Percentiles rank a stretch among this genome's conserved stretches.
phyloP scores from a whole-genome alignment of 345 rosid species.

The Cardamine resedifolia region DNA sequence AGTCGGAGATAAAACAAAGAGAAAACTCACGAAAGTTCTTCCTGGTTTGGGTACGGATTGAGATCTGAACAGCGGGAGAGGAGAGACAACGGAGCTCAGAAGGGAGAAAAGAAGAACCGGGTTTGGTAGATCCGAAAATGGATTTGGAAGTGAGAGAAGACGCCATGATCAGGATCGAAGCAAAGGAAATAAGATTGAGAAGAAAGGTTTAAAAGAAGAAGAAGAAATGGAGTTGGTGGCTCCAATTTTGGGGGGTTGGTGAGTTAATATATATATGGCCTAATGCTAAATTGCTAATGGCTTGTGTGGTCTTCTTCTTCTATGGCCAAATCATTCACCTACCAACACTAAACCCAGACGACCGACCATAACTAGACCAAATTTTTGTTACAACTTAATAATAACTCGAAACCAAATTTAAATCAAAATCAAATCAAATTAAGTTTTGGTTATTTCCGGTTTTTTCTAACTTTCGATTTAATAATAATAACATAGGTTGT shows the following conservation, averaged over 20 bases:
- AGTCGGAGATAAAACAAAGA: background rate
- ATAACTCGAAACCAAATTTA: too few species aligned
- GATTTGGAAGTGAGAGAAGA: slow-evolving; percentile 52
- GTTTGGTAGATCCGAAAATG: slow-evolving; percentile 50
- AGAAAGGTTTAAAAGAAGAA: slow-evolving; percentile 9
- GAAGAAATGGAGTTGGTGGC: slow-evolving; percentile 17
- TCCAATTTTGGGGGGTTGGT: slow-evolving; percentile 39
- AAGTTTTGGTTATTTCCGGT: too few species aligned
- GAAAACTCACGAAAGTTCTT: slow-evolving; percentile 54
- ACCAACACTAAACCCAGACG: slow-evolving; percentile 30
- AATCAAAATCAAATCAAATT: too few species aligned
- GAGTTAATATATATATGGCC: background rate
- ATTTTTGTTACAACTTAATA: background rate
- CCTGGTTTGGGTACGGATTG: slow-evolving; percentile 42
- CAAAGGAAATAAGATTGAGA: slow-evolving; percentile 21
- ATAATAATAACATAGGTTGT: too few species aligned
- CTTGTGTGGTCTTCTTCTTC: slow-evolving; percentile 5
- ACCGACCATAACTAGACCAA: slow-evolving; percentile 7
- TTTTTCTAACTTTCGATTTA: too few species aligned
- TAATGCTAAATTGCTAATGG: background rate
- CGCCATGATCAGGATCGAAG: slow-evolving; percentile 47
- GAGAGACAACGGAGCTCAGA: slow-evolving; percentile 52
- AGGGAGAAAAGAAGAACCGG: slow-evolving; percentile 35
- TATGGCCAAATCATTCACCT: slow-evolving; percentile 20
- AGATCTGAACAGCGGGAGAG: slow-evolving; percentile 46